Conservation (phyloP, 192 early-diverging fungal species). For the Irineochytrium annulatum region DNA sequence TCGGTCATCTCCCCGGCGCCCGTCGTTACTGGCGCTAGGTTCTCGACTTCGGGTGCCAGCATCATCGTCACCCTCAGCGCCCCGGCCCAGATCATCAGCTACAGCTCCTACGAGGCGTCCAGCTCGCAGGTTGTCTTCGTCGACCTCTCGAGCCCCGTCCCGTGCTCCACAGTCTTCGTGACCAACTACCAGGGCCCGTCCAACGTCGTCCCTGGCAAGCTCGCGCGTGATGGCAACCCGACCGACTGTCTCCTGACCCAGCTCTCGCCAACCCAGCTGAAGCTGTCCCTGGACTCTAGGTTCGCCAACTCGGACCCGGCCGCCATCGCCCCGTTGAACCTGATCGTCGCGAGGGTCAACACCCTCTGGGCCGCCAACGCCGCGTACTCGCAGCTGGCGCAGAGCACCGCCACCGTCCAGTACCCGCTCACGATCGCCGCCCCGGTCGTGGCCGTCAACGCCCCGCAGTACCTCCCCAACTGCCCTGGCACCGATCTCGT, state of each 20-base stretch:
- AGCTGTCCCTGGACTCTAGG: constrained; percentile 7
- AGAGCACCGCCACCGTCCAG: constrained; percentile 3
- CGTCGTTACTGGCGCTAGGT: constrained; percentile 7
- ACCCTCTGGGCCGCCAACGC: constrained; percentile 17
- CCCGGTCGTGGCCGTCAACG: constrained; percentile 10
- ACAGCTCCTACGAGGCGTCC: neutral
- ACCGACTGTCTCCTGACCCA: constrained; percentile 17
- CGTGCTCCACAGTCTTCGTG: constrained; percentile 15
- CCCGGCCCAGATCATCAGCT: constrained; percentile 16
- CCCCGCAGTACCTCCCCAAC: constrained; percentile 9
- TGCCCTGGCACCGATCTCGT: constrained; percentile 10
- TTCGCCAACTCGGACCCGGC: constrained; percentile 13
- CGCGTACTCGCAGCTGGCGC: neutral
- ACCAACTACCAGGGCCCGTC: neutral
- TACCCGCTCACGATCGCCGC: constrained; percentile 6
- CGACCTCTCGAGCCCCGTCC: neutral
- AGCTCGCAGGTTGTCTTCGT: neutral
- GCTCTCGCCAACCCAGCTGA: constrained; percentile 12
- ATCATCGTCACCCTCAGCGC: constrained; percentile 17
- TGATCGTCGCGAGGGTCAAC: neutral
- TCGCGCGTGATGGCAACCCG: neutral
- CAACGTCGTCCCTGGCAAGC: constrained; percentile 16
- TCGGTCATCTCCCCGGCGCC: constrained; percentile 9
- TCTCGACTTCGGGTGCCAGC: constrained; percentile 12
- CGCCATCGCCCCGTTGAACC: constrained; percentile 11